Evolutionary conservation across 2,329 filamentous ascomycete genomes (phyloP).

Genomic region (Lasiodiplodia sp.): DNA sequence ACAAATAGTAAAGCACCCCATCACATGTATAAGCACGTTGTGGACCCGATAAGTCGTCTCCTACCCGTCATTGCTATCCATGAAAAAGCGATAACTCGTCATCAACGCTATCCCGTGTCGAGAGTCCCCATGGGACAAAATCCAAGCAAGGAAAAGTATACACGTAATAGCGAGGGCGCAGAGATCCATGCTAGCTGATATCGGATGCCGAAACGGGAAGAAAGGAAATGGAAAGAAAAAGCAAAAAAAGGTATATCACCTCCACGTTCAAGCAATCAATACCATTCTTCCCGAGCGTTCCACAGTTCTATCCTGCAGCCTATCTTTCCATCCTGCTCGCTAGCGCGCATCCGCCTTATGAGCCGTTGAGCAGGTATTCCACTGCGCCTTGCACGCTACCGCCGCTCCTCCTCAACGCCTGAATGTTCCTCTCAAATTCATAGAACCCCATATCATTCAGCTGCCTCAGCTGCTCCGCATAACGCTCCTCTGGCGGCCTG

Average conservation of each 20-base stretch:
- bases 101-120: not conserved
- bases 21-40: not conserved
- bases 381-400: constrained; percentile 94
- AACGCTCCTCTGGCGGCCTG: constrained; percentile 90
- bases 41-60: not conserved
- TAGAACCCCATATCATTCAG: constrained; percentile 99
- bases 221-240: constrained; percentile 1
- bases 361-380: constrained; percentile 66
- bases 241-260: constrained; percentile 21
- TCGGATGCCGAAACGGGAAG: not conserved
- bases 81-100: not conserved
- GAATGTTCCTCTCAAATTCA: constrained; percentile 93
- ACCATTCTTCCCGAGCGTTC: not conserved
- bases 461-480: constrained; percentile 87
- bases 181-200: constrained; percentile 8
- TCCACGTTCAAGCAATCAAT: not conserved
- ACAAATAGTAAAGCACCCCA: not conserved
- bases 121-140: not conserved
- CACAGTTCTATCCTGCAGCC: constrained; percentile 4
- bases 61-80: not conserved
- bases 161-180: constrained; percentile 11
- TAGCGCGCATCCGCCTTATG: not conserved
- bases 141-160: not conserved
- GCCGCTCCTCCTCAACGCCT: constrained; percentile 84
- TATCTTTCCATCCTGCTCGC: not conserved